These are phyloP conservation scores for Torrubiellomyces zombiae DNA, from an alignment of 2,329 filamentous ascomycete species.

Conservation along the genomic window DNA sequence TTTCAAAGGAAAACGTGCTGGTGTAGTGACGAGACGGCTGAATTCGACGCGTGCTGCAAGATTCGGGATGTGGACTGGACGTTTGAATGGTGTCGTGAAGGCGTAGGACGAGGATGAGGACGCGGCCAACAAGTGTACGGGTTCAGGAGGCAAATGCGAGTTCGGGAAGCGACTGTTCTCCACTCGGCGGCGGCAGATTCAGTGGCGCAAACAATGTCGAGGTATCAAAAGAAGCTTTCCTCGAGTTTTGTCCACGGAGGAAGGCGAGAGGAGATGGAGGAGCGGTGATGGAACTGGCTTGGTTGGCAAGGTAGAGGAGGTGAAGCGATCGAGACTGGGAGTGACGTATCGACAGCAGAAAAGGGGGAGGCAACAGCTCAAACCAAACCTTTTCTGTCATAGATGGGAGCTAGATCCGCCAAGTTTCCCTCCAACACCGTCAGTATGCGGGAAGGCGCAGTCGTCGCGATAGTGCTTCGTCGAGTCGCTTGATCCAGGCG, in stretches of 20 bases:
- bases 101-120: slow-evolving; percentile 15
- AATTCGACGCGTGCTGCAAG: slow-evolving; percentile 24
- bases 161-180: no score
- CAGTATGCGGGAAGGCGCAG: no score
- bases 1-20: slow-evolving; percentile 90
- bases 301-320: slow-evolving; percentile 13
- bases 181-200: no score
- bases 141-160: slow-evolving; percentile 9
- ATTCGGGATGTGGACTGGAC: slow-evolving; percentile 20
- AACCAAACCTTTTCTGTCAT: slow-evolving; percentile 13
- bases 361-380: slow-evolving; percentile 22
- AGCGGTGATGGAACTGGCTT: slow-evolving; percentile 17
- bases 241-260: slow-evolving; percentile 4
- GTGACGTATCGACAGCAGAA: slow-evolving; percentile 19
- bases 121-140: slow-evolving; percentile 15
- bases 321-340: slow-evolving; percentile 22
- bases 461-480: no score
- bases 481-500: no score
- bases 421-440: no score
- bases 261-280: slow-evolving; percentile 10
- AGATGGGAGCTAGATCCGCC: no score
- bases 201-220: no score
- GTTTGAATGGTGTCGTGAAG: slow-evolving; percentile 15
- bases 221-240: slow-evolving; percentile 1
- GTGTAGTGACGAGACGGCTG: slow-evolving; percentile 42